Percentiles rank a stretch among this genome's conserved stretches.
These are phyloP conservation scores for Backusella psychrophila DNA, from an alignment of 192 early-diverging fungal genomes.

Conservation along the genomic window DNA sequence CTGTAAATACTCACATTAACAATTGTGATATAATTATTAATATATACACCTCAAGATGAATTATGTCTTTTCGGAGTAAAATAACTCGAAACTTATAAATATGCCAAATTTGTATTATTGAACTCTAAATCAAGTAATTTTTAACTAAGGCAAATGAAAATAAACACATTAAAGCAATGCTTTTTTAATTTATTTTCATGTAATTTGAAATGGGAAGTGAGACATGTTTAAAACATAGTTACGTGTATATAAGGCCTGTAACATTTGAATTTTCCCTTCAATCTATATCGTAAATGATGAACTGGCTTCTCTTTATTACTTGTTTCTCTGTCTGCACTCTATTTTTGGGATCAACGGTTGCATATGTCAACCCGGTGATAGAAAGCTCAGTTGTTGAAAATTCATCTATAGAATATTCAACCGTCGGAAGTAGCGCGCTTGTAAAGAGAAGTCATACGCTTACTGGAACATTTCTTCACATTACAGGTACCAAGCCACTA, in stretches of 20 bases:
- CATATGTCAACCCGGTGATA: background rate
- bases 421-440: background rate
- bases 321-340: background rate
- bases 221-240: background rate
- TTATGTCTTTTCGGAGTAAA: background rate
- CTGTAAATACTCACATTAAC: background rate
- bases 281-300: background rate
- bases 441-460: background rate
- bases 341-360: background rate
- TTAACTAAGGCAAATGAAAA: background rate
- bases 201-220: background rate
- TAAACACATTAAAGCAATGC: background rate
- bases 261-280: background rate
- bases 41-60: background rate
- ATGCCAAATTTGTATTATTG: background rate
- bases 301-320: background rate
- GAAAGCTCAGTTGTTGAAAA: background rate
- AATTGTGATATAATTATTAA: background rate
- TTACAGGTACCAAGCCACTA: conserved; percentile 29
- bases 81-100: background rate
- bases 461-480: conserved; percentile 31
- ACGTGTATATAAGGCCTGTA: background rate
- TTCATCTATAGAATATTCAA: background rate
- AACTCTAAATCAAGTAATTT: background rate
- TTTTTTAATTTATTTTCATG: background rate